Evolutionary conservation across 2,329 filamentous ascomycete genomes (phyloP).

Genomic region (Dichotomopilus funicola): DNA sequence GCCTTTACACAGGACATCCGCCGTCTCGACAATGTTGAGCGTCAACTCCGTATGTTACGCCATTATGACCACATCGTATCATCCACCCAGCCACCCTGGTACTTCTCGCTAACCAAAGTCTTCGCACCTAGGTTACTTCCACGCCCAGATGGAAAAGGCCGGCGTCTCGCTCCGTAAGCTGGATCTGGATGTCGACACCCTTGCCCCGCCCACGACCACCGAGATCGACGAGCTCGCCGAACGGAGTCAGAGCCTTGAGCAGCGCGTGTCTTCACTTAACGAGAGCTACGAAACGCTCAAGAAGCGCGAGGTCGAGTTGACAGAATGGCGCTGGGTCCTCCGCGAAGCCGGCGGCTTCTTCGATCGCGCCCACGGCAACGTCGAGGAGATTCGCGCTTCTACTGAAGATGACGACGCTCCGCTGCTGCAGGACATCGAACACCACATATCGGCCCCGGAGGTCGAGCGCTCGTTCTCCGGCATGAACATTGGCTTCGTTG

Average conservation of each 20-base stretch:
- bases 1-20: conserved; percentile 98
- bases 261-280: conserved; percentile 83
- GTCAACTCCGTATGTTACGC: conserved; percentile 77
- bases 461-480: conserved; percentile 84
- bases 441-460: conserved; percentile 61
- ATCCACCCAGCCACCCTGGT: neutral
- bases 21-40: conserved; percentile 93
- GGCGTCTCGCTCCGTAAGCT: conserved; percentile 80
- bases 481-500: conserved; percentile 98
- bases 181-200: conserved; percentile 79
- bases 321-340: conserved; percentile 97
- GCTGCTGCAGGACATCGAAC: conserved; percentile 85
- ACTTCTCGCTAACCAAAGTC: conserved; percentile 1
- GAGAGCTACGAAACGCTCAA: conserved; percentile 98
- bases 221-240: conserved; percentile 96
- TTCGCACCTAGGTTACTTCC: conserved; percentile 69
- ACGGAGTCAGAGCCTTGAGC: conserved; percentile 85
- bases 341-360: conserved; percentile 97
- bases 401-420: conserved; percentile 89
- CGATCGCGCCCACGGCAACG: conserved; percentile 89
- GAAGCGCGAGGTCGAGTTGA: conserved; percentile 93
- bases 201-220: conserved; percentile 81
- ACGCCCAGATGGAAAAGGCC: conserved; percentile 90
- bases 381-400: conserved; percentile 90
- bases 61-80: neutral